These are phyloP conservation scores for Aspergillus hancockii DNA, from an alignment of 495 filamentous ascomycete species.

Conservation along the genomic window DNA sequence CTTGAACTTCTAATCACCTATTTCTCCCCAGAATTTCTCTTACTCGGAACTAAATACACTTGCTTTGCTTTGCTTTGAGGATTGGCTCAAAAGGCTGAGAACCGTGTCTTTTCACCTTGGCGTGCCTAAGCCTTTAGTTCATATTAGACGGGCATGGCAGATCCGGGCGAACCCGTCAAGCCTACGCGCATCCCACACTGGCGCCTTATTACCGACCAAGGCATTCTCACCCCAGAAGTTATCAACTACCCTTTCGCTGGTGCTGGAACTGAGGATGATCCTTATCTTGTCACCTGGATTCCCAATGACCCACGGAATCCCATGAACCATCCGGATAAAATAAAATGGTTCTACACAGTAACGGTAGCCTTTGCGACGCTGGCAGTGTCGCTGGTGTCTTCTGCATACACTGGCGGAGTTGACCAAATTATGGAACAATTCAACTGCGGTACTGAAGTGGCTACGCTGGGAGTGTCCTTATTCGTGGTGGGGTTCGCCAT, in stretches of 20 bases:
- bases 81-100: too few species aligned
- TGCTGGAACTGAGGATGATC: conserved; percentile 63
- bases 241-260: conserved; percentile 57
- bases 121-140: background rate
- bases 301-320: conserved; percentile 66
- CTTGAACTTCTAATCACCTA: too few species aligned
- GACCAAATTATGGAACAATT: conserved; percentile 56
- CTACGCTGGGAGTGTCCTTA: conserved; percentile 61
- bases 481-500: conserved; percentile 68
- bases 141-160: background rate
- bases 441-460: conserved; percentile 51
- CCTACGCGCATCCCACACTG: conserved; percentile 30
- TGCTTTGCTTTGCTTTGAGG: too few species aligned
- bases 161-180: conserved; percentile 7
- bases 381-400: conserved; percentile 69
- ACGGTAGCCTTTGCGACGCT: conserved; percentile 62
- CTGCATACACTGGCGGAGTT: conserved; percentile 67
- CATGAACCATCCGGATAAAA: conserved; percentile 48
- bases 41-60: too few species aligned
- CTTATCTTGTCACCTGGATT: conserved; percentile 68
- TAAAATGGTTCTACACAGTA: conserved; percentile 64
- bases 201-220: conserved; percentile 41
- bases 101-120: background rate
- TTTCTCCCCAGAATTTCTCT: too few species aligned
- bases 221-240: conserved; percentile 47